Evolutionary conservation across 2,329 filamentous ascomycete species (phyloP), one percentile per base, ranked within the genome.

Genomic region (Aureobasidium sp.): DNA sequence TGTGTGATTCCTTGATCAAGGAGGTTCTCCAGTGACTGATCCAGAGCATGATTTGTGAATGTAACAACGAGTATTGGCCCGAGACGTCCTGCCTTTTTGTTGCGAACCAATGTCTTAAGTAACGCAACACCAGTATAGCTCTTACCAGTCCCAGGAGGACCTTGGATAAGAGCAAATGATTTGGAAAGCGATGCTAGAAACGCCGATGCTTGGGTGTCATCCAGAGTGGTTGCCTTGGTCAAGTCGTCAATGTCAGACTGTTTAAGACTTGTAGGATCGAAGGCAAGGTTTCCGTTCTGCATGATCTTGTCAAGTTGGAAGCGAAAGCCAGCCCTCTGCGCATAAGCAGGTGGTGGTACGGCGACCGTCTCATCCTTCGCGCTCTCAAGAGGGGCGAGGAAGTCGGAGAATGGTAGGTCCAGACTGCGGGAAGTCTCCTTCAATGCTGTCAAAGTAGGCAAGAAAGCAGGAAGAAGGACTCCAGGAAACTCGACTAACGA

Each of bases 111-210:
- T 0, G 78, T 75, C 62, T 80, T 79, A 61, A 87, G 79, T n/a
- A 88, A 68, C 45, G 79, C 76, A 1, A 83, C 76, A 2, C 85
- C 85, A 0, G 80, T 77, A 64, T 80, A 88, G 4, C 77, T 81
- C 67, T 89, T 89, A 0, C 87, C 86, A 0, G 86, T 89, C 0
- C 87, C 86, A 0, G 86, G 86, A 0, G 86, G 86, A 0, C 87
- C 87, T 72, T 89, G 85, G 11, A 88, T 85, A 4, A 88, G 73
- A 1, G 83, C 79, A 9, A 87, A 69, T 35, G 77, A 76, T 1
- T 78, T 75, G 0, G 73, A 76, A 0, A 89, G 70, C 2, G 82
- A 77, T 19, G 77, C 72, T 0, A 85, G 64, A 0, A 88, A 69
- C 1, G 84, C 82, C 4, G 65, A 61, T 4, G 79, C 78, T 65